A percentile compares a stretch with the other conserved stretches of the same genome.
Conservation (phyloP, 495 filamentous ascomycete genomes). For the Penicillium manginii region DNA sequence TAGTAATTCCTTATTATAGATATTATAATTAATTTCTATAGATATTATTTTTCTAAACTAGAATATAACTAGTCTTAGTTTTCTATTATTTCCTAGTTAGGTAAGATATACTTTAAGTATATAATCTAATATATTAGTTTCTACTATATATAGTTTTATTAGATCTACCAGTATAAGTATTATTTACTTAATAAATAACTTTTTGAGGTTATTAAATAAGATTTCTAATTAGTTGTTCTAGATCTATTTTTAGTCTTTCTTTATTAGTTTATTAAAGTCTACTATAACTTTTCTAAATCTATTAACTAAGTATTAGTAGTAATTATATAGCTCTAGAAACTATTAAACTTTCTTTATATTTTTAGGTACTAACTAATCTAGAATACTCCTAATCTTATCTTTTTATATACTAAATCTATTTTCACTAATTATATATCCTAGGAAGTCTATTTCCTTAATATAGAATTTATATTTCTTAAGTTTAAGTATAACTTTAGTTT, state of each 20-base stretch:
- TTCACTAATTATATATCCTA: constrained; percentile 13
- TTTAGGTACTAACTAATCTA: constrained; percentile 6
- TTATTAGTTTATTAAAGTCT: constrained; percentile 9
- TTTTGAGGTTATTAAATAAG: constrained; percentile 18
- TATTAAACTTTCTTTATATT: constrained; percentile 15
- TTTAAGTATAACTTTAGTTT: background rate
- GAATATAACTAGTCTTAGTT: constrained; percentile 21
- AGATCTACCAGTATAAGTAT: constrained; percentile 13
- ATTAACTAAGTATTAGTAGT: constrained; percentile 16
- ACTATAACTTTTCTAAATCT: constrained; percentile 8
- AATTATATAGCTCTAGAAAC: constrained; percentile 18
- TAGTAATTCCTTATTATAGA: constrained; percentile 36
- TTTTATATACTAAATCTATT: constrained; percentile 12
- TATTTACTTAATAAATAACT: background rate
- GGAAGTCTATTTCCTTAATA: constrained; percentile 9
- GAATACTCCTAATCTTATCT: constrained; percentile 17
- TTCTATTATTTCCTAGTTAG: background rate
- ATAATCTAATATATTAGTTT: constrained; percentile 21
- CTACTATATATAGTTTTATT: constrained; percentile 9
- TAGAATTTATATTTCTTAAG: constrained; percentile 14
- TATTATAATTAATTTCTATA: constrained; percentile 38
- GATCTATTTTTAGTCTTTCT: constrained; percentile 13
- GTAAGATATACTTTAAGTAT: constrained; percentile 11
- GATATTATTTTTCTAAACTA: constrained; percentile 27
- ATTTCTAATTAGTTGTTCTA: constrained; percentile 8